Conservation (phyloP, 345 rosid genomes). For the Rubroshorea leprosula region DNA sequence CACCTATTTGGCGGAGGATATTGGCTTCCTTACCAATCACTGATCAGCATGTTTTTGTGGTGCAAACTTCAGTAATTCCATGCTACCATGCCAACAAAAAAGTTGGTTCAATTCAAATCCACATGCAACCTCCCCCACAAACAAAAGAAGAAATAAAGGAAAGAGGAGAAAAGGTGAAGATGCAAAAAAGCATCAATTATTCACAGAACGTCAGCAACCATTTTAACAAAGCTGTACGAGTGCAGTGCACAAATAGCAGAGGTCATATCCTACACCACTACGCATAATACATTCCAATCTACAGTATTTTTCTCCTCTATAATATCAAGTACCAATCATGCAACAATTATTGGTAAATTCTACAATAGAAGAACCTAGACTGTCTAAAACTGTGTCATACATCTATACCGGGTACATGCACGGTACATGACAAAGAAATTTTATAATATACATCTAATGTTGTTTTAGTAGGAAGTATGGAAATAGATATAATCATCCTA, state of each 20-base stretch:
- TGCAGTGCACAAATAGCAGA: not conserved
- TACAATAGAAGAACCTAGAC: not conserved
- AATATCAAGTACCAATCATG: not conserved
- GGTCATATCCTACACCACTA: not conserved
- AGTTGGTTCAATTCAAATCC: not conserved
- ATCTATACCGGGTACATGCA: not conserved
- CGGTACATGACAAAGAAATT: too few relatives aligned
- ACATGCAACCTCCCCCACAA: not conserved
- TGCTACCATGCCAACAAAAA: not conserved
- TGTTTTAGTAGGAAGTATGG: too few relatives aligned
- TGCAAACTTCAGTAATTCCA: not conserved
- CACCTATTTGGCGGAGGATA: too few relatives aligned
- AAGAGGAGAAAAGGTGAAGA: not conserved
- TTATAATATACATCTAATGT: too few relatives aligned
- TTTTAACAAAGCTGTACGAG: not conserved
- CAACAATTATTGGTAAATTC: not conserved
- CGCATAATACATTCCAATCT: not conserved
- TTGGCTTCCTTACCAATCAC: too few relatives aligned
- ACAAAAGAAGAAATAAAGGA: too few relatives aligned
- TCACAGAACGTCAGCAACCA: slow-evolving; percentile 2
- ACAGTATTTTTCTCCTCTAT: not conserved
- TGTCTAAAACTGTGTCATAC: slow-evolving; percentile 1
- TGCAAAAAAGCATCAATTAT: not conserved
- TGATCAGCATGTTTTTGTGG: not conserved
- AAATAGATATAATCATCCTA: not conserved